phyloP scores from a whole-genome alignment of 768 basidiomycete genomes.

The Goffeauzyma gilvescens region DNA sequence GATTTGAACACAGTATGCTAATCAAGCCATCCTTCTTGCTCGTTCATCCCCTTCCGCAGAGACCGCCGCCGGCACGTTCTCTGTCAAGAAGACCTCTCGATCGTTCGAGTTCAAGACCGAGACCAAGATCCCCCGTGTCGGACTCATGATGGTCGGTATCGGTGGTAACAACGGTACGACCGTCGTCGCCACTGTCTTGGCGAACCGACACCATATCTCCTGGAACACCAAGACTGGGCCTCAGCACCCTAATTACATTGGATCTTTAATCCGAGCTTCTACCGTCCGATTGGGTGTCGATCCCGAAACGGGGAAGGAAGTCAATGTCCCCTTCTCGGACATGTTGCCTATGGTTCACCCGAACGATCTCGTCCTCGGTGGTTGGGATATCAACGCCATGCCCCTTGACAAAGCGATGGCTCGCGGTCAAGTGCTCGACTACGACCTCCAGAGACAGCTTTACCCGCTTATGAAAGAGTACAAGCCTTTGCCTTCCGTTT shows the following conservation, averaged over 20 bases:
- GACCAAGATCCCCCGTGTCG: slow-evolving; percentile 70
- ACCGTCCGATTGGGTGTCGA: slow-evolving; percentile 82
- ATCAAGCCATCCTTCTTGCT: not conserved
- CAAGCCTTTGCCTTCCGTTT: slow-evolving; percentile 77
- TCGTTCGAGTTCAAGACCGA: slow-evolving; percentile 80
- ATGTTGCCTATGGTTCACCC: slow-evolving; percentile 95
- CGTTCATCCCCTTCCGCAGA: slow-evolving; percentile 35
- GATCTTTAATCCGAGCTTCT: slow-evolving; percentile 85
- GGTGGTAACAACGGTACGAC: slow-evolving; percentile 97
- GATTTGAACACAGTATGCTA: too few species aligned
- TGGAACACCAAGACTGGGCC: slow-evolving; percentile 87
- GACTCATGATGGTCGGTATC: slow-evolving; percentile 93
- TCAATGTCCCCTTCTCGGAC: slow-evolving; percentile 78
- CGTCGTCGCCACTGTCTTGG: slow-evolving; percentile 79
- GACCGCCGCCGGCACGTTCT: slow-evolving; percentile 50
- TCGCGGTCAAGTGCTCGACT: slow-evolving; percentile 82
- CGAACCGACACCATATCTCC: slow-evolving; percentile 79
- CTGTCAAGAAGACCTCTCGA: slow-evolving; percentile 58
- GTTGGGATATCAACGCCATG: slow-evolving; percentile 87
- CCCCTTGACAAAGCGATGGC: slow-evolving; percentile 81
- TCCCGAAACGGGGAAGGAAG: slow-evolving; percentile 59
- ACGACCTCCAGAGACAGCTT: slow-evolving; percentile 90
- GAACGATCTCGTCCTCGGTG: slow-evolving; percentile 88
- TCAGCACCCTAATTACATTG: slow-evolving; percentile 94
- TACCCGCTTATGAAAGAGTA: slow-evolving; percentile 62